These are phyloP conservation scores for Phlyctochytrium planicorne DNA, from an alignment of 192 early-diverging fungal genomes.

Conservation along the genomic window DNA sequence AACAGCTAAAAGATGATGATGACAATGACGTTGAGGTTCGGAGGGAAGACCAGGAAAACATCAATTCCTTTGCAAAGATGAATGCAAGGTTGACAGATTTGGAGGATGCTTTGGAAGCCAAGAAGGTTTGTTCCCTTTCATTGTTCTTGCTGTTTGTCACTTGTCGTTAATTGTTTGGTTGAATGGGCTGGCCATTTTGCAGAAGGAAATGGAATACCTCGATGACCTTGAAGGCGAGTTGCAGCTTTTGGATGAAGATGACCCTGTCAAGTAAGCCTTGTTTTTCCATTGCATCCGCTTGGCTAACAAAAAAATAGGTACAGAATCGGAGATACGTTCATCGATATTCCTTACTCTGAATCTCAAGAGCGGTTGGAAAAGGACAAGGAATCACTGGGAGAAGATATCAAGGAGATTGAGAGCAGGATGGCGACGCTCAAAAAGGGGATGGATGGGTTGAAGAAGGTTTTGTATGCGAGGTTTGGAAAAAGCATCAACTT, in stretches of 20 bases:
- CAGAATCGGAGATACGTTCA: conserved; percentile 88
- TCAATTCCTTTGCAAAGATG: too few species aligned
- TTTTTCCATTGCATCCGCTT: neutral
- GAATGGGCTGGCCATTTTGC: neutral
- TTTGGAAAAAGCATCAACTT: conserved; percentile 97
- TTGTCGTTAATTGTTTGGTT: neutral
- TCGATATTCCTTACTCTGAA: conserved; percentile 64
- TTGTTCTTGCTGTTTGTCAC: conserved; percentile 9
- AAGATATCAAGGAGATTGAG: conserved; percentile 61
- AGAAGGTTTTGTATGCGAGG: conserved; percentile 81
- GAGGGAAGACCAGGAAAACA: too few species aligned
- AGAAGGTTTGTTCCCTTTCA: conserved; percentile 60
- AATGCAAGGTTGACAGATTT: too few species aligned
- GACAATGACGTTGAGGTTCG: too few species aligned
- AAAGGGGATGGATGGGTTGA: conserved; percentile 80
- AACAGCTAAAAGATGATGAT: too few species aligned
- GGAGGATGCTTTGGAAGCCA: conserved; percentile 75
- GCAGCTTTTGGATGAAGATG: conserved; percentile 91
- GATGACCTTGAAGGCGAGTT: conserved; percentile 91
- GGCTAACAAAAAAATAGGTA: conserved; percentile 51
- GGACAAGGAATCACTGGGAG: conserved; percentile 60
- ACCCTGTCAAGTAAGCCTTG: conserved; percentile 63
- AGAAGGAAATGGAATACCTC: conserved; percentile 88
- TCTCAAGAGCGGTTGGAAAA: conserved; percentile 70
- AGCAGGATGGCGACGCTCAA: conserved; percentile 57